A percentile compares a stretch with the other conserved stretches of the same genome.
phyloP scores from a whole-genome alignment of 257 asterid genomes.

The Scutellaria minor region DNA sequence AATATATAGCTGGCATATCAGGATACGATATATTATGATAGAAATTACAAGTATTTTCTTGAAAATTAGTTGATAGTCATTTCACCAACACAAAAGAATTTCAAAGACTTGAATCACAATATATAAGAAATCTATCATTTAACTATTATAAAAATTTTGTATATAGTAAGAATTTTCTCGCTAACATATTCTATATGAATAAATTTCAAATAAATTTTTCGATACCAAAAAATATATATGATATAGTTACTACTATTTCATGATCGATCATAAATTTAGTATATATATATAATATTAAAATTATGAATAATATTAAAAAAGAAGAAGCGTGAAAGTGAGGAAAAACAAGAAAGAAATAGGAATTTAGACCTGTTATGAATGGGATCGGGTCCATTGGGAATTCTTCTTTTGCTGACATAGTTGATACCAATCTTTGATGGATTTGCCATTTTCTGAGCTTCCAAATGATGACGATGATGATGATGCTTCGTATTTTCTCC shows the following conservation, averaged over 20 bases:
- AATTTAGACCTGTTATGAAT: slow-evolving; percentile 74
- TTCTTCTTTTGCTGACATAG: slow-evolving; percentile 64
- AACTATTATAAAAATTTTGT: neutral
- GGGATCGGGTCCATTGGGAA: slow-evolving; percentile 93
- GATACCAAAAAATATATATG: too few relatives aligned
- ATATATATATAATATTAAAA: too few relatives aligned
- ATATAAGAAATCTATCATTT: neutral
- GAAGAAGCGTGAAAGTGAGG: too few relatives aligned
- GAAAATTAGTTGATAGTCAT: neutral
- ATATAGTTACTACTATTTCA: too few relatives aligned
- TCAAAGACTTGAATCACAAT: neutral
- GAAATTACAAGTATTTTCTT: neutral
- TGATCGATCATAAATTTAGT: too few relatives aligned
- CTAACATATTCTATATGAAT: too few relatives aligned
- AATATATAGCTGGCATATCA: slow-evolving; percentile 10
- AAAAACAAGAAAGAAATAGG: neutral
- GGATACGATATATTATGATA: neutral
- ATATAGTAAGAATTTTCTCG: too few relatives aligned
- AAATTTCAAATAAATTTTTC: too few relatives aligned
- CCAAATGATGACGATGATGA: neutral
- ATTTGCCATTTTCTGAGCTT: slow-evolving; percentile 15
- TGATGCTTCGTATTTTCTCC: slow-evolving; percentile 12
- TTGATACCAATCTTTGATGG: slow-evolving; percentile 39
- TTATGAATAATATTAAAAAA: too few relatives aligned
- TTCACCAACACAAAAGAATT: neutral